These are phyloP conservation scores for Apiospora marii DNA, from an alignment of 2,329 filamentous ascomycete genomes.

Conservation along the genomic window DNA sequence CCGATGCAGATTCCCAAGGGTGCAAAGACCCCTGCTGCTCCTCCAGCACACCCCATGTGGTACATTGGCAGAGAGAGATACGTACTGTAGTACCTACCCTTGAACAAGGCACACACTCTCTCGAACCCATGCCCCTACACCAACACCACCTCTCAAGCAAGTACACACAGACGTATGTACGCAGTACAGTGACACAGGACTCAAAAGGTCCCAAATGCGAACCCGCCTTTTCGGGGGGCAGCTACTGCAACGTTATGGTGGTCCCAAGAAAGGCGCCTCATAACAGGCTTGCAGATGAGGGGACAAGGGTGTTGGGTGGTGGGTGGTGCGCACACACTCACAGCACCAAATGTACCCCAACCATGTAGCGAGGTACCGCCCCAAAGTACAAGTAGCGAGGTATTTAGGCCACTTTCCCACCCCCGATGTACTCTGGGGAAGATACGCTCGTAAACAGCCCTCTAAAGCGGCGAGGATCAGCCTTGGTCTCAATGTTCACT, in stretches of 20 bases:
- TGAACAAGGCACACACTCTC: conserved; percentile 2
- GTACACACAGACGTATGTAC: conserved; percentile 20
- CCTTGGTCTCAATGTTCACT: too few relatives aligned
- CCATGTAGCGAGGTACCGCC: conserved; percentile 3
- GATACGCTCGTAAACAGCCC: background rate
- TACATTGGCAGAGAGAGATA: background rate
- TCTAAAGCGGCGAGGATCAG: conserved; percentile 8
- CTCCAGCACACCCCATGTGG: background rate
- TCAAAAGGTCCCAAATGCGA: conserved; percentile 20
- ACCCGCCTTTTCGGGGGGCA: conserved; percentile 28
- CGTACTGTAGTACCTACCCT: conserved; percentile 10
- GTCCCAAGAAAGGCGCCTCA: conserved; percentile 24
- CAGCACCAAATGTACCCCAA: conserved; percentile 21
- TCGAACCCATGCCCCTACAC: conserved; percentile 17
- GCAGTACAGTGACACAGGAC: conserved; percentile 19
- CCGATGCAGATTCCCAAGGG: conserved; percentile 22
- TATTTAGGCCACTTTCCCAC: conserved; percentile 20
- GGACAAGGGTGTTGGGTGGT: conserved; percentile 5
- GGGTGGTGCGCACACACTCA: conserved; percentile 11
- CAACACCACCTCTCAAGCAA: background rate
- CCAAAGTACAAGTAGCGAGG: conserved; percentile 5
- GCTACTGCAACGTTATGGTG: conserved; percentile 29
- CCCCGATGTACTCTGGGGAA: background rate
- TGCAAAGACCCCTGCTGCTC: conserved; percentile 20
- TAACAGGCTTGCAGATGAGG: conserved; percentile 25